Conservation (phyloP, 495 filamentous ascomycete species). For the Aspergillus hancockii region DNA sequence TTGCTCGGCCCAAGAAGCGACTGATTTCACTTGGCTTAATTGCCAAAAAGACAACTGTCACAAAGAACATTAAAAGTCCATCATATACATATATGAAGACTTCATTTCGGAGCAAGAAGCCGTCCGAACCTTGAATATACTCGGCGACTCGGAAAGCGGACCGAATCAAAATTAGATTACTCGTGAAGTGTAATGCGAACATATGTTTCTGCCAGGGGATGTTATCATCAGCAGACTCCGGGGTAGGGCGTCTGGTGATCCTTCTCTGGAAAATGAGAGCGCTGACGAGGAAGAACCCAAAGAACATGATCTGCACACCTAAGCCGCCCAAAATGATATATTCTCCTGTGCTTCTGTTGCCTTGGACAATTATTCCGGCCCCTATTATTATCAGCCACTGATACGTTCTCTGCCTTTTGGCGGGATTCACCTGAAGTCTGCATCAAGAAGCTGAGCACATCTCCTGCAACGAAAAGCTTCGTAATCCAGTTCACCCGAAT, state of each 20-base stretch:
- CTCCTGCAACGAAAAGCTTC: conserved; percentile 40
- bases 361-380: conserved; percentile 32
- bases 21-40: conserved; percentile 34
- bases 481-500: conserved; percentile 48
- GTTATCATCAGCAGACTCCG: conserved; percentile 13
- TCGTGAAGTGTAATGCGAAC: conserved; percentile 51
- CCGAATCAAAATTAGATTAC: conserved; percentile 59
- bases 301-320: conserved; percentile 52
- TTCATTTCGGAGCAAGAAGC: conserved; percentile 56
- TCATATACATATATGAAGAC: conserved; percentile 66
- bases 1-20: conserved; percentile 22
- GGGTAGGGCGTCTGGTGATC: conserved; percentile 22
- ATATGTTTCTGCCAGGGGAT: conserved; percentile 55
- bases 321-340: conserved; percentile 48
- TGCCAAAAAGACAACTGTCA: conserved; percentile 52
- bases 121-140: conserved; percentile 56
- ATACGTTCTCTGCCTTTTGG: background rate
- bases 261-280: conserved; percentile 44
- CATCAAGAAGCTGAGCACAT: conserved; percentile 43
- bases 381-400: conserved; percentile 16
- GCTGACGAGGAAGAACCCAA: conserved; percentile 52
- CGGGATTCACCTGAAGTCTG: conserved; percentile 29
- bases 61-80: conserved; percentile 53
- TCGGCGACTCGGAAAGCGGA: conserved; percentile 63
- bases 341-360: conserved; percentile 16